Evolutionary conservation across 345 rosid species (phyloP), one percentile per base, ranked within the genome.

Genomic region (Gossypium australe): DNA sequence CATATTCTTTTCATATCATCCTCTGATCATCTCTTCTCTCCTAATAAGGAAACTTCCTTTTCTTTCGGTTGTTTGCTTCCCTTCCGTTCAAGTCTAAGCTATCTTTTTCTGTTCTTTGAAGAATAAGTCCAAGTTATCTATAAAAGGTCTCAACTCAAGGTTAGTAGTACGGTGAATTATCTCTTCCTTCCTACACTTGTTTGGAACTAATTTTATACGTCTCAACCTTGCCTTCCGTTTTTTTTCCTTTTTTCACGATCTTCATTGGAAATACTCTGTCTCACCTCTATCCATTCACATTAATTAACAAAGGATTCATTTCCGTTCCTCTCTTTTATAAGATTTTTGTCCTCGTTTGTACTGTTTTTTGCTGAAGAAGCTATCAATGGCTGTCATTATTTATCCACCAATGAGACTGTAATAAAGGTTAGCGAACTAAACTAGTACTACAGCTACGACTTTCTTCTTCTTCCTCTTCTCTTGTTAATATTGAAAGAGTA

Each of bases 331-430:
- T 38, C 24, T 9, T 2, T 38, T 63, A 22, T 14, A 63, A 34
- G 47, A 48, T 45, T 69, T 70, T 13, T 10, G 17, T 70, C 41
- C 7, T 34, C 7, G 7, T 34, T 34, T 6, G 41, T 34, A 5
- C 7, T 34, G 38, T 34, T 34, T 61, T 76, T 70, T 41, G 60
- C 79, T 84, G 94, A 78, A 68, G 16, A n/a, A 75, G 77, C 70
- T 57, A 79, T 63, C 85, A 75, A 80, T 82, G 82, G 84, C 87
- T 76, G 20, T 71, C 70, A 64, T 79, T 90, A 55, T 67, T 80
- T 47, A 47, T 47, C 85, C 49, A 59, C 75, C 77, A 43, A 79
- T 75, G 78, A 73, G 75, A 77, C 70, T 65, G 80, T 78, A 55
- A 67, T 80, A 76, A 78, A 81, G 89, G 89, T 89, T 59, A 8